Evolutionary conservation across 331 rosid species (phyloP).

Genomic region (Acacia concinna): DNA sequence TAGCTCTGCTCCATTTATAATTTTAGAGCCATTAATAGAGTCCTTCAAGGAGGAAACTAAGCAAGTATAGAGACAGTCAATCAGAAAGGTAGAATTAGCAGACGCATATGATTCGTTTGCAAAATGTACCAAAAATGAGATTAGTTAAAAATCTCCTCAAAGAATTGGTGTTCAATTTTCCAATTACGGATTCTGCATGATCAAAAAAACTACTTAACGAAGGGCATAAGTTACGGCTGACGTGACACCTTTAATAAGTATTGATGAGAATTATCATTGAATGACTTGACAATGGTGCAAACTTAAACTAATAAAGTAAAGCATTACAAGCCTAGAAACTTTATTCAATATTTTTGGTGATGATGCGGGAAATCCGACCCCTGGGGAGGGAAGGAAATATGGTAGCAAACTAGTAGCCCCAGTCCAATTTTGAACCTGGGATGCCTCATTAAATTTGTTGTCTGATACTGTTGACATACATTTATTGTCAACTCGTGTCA

Average conservation of each 20-base stretch:
- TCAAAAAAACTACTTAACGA: not conserved
- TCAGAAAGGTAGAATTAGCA: not conserved
- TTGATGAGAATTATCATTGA: not conserved
- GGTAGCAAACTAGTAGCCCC: not conserved
- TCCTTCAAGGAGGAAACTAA: constrained; percentile 9
- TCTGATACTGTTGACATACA: not conserved
- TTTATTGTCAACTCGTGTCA: not conserved
- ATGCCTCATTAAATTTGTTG: not conserved
- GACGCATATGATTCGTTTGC: not conserved
- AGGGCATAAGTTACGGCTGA: not conserved
- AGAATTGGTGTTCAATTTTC: not conserved
- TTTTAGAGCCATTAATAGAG: not conserved
- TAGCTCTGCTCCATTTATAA: constrained; percentile 61
- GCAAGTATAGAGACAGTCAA: not conserved
- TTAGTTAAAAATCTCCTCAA: not conserved
- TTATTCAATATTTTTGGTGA: not conserved
- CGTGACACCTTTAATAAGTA: not conserved
- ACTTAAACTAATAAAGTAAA: not conserved
- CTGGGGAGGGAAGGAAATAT: not conserved
- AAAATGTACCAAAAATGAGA: not conserved
- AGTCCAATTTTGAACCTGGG: not conserved
- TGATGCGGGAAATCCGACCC: not conserved
- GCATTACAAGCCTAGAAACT: not conserved
- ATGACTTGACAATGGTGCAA: not conserved
- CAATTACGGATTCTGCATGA: not conserved